Evolutionary conservation across 495 filamentous ascomycete genomes (phyloP), one percentile per base, ranked within the genome.

Genomic region (Hyaloscypha finlandica): DNA sequence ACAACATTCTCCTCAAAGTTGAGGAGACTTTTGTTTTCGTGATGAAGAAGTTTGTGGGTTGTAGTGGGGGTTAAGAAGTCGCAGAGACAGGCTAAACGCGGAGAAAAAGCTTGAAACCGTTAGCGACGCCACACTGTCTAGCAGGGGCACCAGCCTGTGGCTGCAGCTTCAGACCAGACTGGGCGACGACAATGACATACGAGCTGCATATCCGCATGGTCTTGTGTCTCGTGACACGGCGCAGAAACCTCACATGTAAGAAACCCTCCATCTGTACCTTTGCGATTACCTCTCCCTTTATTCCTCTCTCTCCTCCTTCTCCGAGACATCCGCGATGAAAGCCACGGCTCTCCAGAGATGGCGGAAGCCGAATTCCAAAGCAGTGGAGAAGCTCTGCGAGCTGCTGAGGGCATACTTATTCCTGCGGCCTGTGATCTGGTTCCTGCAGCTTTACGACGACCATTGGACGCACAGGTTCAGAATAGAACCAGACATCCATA

Each of bases 391-490:
- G 19, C 19, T 35, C 29, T 54, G n/a, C 61, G 55, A 64, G 51
- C 45, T 53, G 22, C 14, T 64, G 1, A 39, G 58, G 20, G 52
- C 35, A 16, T 12, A 29, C 45, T 30, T 70, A 22, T 61, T 63
- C 56, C 25, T 67, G 19, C 51, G 20, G 14, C 68, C 68, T 1
- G 33, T 64, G 11, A 58, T 70, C 30, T 70, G 68, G 68, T 32
- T 48, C n/a, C 30, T 70, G 16, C 51, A 56, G 20, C 11, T 70
- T 1, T 70, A 70, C 56, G 68, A 70, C 22, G 60, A 70, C 11
- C 53, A 61, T 33, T 64, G 63, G 59, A 64, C 64, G 6, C 31
- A 53, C 6, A 59, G 39, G 29, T 51, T 64, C 25, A 39, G 65
- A 22, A 11, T 61, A 33, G 31, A 37, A 19, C 64, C 68, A 6